Conservation (phyloP, 495 filamentous ascomycete species). For the Terfezia claveryi region DNA sequence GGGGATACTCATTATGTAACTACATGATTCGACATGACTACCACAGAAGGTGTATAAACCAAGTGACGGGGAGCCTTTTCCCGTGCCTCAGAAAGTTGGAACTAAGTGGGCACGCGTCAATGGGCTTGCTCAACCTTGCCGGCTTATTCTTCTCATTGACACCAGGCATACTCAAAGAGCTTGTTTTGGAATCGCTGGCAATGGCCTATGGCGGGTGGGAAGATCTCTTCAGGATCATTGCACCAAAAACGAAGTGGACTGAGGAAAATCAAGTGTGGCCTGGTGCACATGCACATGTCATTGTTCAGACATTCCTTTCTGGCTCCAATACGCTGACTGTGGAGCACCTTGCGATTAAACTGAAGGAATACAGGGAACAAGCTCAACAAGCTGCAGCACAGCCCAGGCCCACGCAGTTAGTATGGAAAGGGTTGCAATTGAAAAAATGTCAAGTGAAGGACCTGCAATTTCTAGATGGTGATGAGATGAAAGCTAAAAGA, state of each 20-base stretch:
- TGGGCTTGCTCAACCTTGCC: too few relatives aligned
- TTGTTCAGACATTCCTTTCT: neutral
- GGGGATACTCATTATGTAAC: too few relatives aligned
- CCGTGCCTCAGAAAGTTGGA: too few relatives aligned
- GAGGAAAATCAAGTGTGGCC: neutral
- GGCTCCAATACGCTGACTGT: neutral
- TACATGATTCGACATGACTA: too few relatives aligned
- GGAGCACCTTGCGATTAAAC: neutral
- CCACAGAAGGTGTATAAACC: too few relatives aligned
- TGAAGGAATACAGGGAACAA: neutral
- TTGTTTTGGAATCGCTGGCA: too few relatives aligned
- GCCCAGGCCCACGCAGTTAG: neutral
- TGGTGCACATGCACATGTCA: neutral
- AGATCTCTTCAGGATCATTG: neutral
- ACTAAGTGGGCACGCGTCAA: too few relatives aligned
- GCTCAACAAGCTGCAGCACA: neutral
- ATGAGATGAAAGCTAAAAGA: too few relatives aligned
- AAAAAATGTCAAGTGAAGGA: neutral
- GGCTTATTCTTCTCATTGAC: too few relatives aligned
- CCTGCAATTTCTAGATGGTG: neutral
- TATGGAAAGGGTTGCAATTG: neutral
- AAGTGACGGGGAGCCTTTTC: too few relatives aligned
- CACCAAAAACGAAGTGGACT: neutral
- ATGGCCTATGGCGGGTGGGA: neutral
- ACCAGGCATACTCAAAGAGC: too few relatives aligned